Evolutionary conservation across 768 basidiomycete genomes (phyloP), one percentile per base, ranked within the genome.

Genomic region (Hericium erinaceus): DNA sequence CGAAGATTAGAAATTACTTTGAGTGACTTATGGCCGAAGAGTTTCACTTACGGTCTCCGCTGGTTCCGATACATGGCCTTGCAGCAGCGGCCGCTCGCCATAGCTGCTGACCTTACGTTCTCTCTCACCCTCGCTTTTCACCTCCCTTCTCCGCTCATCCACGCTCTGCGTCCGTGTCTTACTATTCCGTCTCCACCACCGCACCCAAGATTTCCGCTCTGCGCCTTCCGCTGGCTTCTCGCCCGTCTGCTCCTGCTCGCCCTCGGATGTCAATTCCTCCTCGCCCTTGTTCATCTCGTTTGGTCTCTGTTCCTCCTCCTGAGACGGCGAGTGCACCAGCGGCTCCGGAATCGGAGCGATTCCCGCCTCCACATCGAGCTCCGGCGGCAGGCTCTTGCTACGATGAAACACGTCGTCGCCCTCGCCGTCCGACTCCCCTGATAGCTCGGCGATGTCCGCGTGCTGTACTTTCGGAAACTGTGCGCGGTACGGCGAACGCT

Each of bases 121-220:
- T 33, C 56, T 18, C 39, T 39, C 37, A 22, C 60, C 48, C 38
- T 59, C 39, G 53, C 49, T n/a, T 15, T 54, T 16, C 37, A 15
- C 12, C 13, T 48, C 26, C 54, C 39, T 48, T 7, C 39, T n/a
- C n/a, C 24, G 52, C 20, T 48, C 18, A 20, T 58, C 57, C 33
- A 38, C 56, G 37, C 40, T 64, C 60, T 24, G 57, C 53, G 39
- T 18, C 12, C 52, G 61, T 61, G 33, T 64, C 58, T 51, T 50
- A 69, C 81, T 85, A 28, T 37, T 51, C 18, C 87, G 75, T 59
- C 80, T 83, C 90, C 89, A 94, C 92, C 91, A 92, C 40, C 82
- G 79, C 39, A 80, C 81, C 91, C 89, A 92, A n/a, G 84, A 85
- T 78, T 4, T 80, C 70, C 56, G 73, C 56, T 54, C 61, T 24